Evolutionary conservation across 1,284 basidiomycete species (phyloP).

Genomic region (Fomitopsis betulina): DNA sequence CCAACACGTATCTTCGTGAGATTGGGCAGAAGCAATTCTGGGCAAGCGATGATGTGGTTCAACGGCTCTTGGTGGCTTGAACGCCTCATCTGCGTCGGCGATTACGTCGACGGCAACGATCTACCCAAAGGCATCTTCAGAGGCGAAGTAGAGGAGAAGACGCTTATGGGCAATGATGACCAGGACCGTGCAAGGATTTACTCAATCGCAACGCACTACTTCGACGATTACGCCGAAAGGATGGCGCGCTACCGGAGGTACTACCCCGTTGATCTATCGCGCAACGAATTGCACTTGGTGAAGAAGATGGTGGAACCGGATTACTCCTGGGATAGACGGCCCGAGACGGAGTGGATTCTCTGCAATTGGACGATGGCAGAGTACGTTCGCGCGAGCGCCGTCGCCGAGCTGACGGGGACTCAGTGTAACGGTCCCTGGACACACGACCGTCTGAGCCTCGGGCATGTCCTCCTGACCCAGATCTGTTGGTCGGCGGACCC

Average conservation of each 20-base stretch:
- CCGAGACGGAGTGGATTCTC: neutral
- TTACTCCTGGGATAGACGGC: neutral
- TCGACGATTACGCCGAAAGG: too few relatives aligned
- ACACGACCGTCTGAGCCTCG: neutral
- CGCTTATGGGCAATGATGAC: conserved; percentile 1
- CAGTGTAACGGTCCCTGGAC: neutral
- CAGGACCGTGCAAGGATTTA: neutral
- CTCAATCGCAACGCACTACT: too few relatives aligned
- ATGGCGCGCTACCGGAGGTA: too few relatives aligned
- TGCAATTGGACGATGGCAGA: neutral
- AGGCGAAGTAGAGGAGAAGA: neutral
- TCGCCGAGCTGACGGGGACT: neutral
- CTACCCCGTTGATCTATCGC: too few relatives aligned
- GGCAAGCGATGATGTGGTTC: neutral
- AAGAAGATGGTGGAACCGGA: neutral
- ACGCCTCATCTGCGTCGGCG: conserved; percentile 15
- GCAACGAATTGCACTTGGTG: too few relatives aligned
- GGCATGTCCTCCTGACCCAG: conserved; percentile 11
- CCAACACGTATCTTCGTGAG: conserved; percentile 8
- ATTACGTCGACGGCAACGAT: neutral
- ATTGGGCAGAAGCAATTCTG: conserved; percentile 5
- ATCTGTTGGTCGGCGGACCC: conserved; percentile 14
- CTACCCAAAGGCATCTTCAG: conserved; percentile 11
- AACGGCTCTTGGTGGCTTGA: conserved; percentile 4
- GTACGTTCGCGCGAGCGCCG: neutral